Conservation (phyloP, 345 rosid species). For the Eucalyptus brandiana region DNA sequence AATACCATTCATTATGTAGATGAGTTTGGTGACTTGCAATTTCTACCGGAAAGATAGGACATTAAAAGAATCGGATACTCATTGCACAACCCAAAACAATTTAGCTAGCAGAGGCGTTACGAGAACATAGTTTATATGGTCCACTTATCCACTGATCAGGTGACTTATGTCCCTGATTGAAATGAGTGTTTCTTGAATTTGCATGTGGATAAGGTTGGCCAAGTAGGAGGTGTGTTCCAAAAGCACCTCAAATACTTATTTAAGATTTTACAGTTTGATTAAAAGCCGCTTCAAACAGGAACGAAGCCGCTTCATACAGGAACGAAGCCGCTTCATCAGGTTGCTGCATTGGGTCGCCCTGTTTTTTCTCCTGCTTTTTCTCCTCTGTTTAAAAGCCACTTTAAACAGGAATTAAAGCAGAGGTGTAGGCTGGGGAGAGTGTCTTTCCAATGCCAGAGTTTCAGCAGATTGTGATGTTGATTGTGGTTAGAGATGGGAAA, state of each 20-base stretch:
- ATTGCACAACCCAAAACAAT: neutral
- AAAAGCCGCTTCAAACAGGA: too few species aligned
- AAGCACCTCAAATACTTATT: neutral
- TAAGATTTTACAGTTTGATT: neutral
- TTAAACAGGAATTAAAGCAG: neutral
- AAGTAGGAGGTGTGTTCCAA: neutral
- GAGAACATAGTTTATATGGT: too few species aligned
- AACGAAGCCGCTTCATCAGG: neutral
- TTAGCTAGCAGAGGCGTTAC: too few species aligned
- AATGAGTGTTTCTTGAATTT: too few species aligned
- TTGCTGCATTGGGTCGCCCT: neutral
- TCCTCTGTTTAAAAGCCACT: neutral
- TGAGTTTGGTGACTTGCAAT: neutral
- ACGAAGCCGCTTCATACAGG: too few species aligned
- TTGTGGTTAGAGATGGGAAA: neutral
- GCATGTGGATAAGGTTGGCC: neutral
- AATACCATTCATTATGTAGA: too few species aligned
- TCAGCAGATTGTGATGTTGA: neutral
- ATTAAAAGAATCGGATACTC: neutral
- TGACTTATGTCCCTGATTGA: too few species aligned
- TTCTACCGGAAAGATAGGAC: neutral
- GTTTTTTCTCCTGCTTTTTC: neutral
- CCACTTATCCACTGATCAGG: too few species aligned
- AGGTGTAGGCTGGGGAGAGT: neutral
- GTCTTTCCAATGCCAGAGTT: neutral